phyloP scores from a whole-genome alignment of 139 green algal species.

The Chlorella sp. region DNA sequence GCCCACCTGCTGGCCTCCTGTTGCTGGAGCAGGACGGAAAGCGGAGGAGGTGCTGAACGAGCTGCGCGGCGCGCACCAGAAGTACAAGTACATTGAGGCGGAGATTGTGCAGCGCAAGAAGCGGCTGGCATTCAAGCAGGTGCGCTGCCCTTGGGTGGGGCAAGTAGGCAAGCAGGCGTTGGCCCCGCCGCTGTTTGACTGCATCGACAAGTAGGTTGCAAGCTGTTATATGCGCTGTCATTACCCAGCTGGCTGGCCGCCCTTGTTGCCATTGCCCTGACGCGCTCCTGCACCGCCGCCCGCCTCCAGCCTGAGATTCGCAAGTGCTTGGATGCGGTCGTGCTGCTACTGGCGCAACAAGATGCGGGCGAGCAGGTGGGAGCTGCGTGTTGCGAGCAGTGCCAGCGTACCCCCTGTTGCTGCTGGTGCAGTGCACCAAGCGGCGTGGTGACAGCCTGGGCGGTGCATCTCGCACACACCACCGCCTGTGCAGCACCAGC shows the following conservation, averaged over 20 bases:
- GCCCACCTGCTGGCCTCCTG: not conserved
- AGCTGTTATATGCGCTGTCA: too few relatives aligned
- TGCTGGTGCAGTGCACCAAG: too few relatives aligned
- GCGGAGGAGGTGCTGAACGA: slow-evolving; percentile 52
- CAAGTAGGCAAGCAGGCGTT: too few relatives aligned
- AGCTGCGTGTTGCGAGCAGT: not conserved
- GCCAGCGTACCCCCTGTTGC: not conserved
- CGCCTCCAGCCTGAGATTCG: slow-evolving; percentile 55
- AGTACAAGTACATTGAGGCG: slow-evolving; percentile 58
- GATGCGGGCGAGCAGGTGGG: slow-evolving; percentile 39
- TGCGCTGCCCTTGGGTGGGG: too few relatives aligned
- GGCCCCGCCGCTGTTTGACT: too few relatives aligned
- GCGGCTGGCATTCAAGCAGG: slow-evolving; percentile 50
- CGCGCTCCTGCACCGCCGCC: too few relatives aligned
- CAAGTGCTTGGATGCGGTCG: slow-evolving; percentile 57
- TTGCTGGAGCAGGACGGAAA: slow-evolving; percentile 18
- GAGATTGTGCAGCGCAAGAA: slow-evolving; percentile 50
- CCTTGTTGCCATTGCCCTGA: too few relatives aligned
- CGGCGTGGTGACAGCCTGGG: too few relatives aligned
- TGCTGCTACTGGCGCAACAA: slow-evolving; percentile 46
- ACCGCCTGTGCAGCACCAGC: too few relatives aligned
- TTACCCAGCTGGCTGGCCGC: too few relatives aligned
- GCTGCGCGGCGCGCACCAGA: slow-evolving; percentile 50
- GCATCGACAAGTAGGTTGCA: too few relatives aligned
- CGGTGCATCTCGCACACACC: not conserved